phyloP scores from a whole-genome alignment of 148 eudicot species.

The Chenopodium album region DNA sequence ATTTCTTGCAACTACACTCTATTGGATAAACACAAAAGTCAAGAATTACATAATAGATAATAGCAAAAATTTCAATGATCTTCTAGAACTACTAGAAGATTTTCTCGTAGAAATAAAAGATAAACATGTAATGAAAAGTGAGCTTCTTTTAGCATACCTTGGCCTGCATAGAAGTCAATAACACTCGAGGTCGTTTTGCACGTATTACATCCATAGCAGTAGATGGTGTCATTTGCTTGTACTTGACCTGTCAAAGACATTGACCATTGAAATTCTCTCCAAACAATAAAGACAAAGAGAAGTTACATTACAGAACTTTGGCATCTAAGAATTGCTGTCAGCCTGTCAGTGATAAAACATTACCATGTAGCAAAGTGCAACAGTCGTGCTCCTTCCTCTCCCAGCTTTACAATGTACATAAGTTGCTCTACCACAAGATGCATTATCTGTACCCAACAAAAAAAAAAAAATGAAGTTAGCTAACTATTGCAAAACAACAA shows the following conservation, averaged over 20 bases:
- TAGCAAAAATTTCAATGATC: not conserved
- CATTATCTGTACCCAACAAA: constrained; percentile 42
- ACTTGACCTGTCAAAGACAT: constrained; percentile 44
- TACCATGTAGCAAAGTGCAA: constrained; percentile 80
- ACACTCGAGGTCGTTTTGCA: constrained; percentile 68
- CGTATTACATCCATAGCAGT: constrained; percentile 63
- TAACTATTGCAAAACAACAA: not conserved
- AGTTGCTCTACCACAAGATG: constrained; percentile 59
- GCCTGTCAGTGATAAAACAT: not conserved
- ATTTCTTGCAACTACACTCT: not conserved
- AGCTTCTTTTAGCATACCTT: constrained; percentile 36
- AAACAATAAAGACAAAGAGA: not conserved
- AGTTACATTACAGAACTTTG: not conserved
- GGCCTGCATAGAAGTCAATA: constrained; percentile 62
- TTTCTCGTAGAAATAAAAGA: not conserved
- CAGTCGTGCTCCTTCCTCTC: constrained; percentile 86
- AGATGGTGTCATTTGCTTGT: constrained; percentile 63
- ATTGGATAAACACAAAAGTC: not conserved
- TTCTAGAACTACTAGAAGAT: not conserved
- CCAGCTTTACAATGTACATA: constrained; percentile 98
- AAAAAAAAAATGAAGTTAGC: not conserved
- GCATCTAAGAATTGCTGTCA: not conserved
- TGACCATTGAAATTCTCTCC: not conserved
- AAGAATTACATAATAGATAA: not conserved
- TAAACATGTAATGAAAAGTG: not conserved